Base-by-base conservation (phyloP, 2,329 filamentous ascomycete genomes). In the Phoma sp. region DNA sequence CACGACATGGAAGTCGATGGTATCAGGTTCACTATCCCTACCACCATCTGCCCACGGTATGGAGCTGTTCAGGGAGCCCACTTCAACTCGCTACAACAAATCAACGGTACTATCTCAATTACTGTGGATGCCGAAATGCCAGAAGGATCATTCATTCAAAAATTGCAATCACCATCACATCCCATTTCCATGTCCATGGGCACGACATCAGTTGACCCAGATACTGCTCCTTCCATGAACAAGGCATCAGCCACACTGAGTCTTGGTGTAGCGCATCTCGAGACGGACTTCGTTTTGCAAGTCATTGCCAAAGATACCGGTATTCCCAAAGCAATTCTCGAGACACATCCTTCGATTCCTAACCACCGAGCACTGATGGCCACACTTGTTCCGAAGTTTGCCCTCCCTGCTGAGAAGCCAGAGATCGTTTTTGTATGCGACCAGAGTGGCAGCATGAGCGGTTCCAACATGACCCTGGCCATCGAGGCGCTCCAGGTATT, bases 381-480 rank as follows among this genome's bases (percentile, higher is more conserved):
- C 0, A 90, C 88, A 0, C 76, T 92, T 0, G 87, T 91, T 0
- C 89, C 89, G 2, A 87, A 85, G 57, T 90, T 91, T 73, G 78
- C 79, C n/a, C 75, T 90, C 0, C 83, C 84, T 0, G 67, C 80
- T 0, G 77, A 80, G 7, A 74, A 72, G 15, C 82, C 82, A 0
- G 89, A 92, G 66, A 81, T 92, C 18, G 83, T 92, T 15, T 91
- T 92, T 60, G 76, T 92, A 4, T 88, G 86, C 49, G 89, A 92
- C 68, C 82, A 88, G 45, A 90, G 87, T 50, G 88, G 87, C 0
- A 89, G 86, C 53, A 89, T 89, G 87, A 21, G 18, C 3, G 66
- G 71, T 0, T 58, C 60, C 4, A 83, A 81, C 32, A 88, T 88
- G 1, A 57, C 61, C 0, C 80, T 85, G 26, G 77, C 87, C 3